Percentiles rank a stretch among this genome's conserved stretches.
phyloP scores from a whole-genome alignment of 495 filamentous ascomycete genomes.

The Rusavskia elegans region DNA sequence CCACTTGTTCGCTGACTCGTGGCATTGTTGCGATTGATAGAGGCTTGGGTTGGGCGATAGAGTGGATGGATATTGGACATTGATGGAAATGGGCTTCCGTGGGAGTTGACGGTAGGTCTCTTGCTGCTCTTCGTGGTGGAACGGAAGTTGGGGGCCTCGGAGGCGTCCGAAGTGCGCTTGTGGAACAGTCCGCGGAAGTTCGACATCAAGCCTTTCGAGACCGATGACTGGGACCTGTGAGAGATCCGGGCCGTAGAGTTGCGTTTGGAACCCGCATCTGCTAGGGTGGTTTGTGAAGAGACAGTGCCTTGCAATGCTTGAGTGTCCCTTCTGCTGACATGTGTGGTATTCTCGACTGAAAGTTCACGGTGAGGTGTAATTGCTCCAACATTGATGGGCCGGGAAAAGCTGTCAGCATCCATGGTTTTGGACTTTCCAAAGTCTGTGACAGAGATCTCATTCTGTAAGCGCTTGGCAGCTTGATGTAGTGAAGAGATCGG shows the following conservation, averaged over 20 bases:
- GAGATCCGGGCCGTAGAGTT: conserved; percentile 7
- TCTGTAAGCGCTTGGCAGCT: neutral
- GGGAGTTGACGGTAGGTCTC: neutral
- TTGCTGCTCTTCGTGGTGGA: conserved; percentile 1
- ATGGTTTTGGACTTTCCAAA: neutral
- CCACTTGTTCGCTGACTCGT: neutral
- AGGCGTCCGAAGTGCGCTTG: conserved; percentile 6
- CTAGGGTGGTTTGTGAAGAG: conserved; percentile 4
- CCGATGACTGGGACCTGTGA: conserved; percentile 7
- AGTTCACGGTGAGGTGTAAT: too few species aligned
- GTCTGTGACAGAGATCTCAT: neutral
- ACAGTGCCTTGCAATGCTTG: neutral
- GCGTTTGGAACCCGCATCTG: neutral
- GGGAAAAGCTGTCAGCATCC: neutral
- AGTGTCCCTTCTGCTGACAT: neutral
- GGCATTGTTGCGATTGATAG: conserved; percentile 2
- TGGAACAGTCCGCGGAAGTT: conserved; percentile 12
- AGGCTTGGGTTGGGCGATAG: conserved; percentile 10
- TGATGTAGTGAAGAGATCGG: neutral
- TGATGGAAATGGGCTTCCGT: conserved; percentile 11
- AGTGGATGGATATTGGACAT: conserved; percentile 12
- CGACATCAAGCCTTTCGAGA: conserved; percentile 9
- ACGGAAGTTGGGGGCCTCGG: neutral
- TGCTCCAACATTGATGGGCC: neutral
- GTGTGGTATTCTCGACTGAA: neutral